Conservation (phyloP, 2,329 filamentous ascomycete genomes). For the Cercospora janseana region DNA sequence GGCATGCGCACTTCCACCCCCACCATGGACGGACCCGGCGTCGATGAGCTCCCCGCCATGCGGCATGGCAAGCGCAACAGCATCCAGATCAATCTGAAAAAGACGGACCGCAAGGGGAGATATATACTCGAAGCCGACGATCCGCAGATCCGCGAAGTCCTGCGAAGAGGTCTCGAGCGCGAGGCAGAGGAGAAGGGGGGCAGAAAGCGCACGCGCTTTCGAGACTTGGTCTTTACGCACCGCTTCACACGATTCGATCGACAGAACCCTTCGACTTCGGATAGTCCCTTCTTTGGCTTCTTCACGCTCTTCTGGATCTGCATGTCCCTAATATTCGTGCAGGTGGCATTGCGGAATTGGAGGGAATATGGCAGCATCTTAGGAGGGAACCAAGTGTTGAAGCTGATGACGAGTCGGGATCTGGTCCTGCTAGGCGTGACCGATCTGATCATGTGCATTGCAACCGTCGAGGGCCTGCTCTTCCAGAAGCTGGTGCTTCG, state of each 20-base stretch:
- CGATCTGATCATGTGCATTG: conserved; percentile 66
- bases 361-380: conserved; percentile 65
- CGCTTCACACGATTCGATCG: conserved; percentile 74
- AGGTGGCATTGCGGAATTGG: conserved; percentile 68
- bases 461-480: conserved; percentile 63
- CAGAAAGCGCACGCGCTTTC: conserved; percentile 41
- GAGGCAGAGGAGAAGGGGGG: conserved; percentile 38
- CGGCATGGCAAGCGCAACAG: conserved; percentile 37
- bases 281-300: conserved; percentile 74
- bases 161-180: conserved; percentile 45
- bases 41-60: background rate
- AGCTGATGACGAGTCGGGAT: conserved; percentile 62
- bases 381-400: conserved; percentile 69
- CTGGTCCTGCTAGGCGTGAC: conserved; percentile 55
- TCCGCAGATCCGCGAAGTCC: conserved; percentile 48
- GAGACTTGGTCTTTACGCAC: conserved; percentile 67
- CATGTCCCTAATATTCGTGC: conserved; percentile 64
- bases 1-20: conserved; percentile 21
- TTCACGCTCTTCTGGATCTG: conserved; percentile 76
- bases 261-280: conserved; percentile 62
- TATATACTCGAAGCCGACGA: conserved; percentile 53
- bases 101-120: conserved; percentile 46
- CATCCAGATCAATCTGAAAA: conserved; percentile 49
- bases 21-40: conserved; percentile 6
- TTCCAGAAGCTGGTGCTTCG: conserved; percentile 61